Conservation (phyloP, 768 basidiomycete genomes). For the Pleurotus sapidus region DNA sequence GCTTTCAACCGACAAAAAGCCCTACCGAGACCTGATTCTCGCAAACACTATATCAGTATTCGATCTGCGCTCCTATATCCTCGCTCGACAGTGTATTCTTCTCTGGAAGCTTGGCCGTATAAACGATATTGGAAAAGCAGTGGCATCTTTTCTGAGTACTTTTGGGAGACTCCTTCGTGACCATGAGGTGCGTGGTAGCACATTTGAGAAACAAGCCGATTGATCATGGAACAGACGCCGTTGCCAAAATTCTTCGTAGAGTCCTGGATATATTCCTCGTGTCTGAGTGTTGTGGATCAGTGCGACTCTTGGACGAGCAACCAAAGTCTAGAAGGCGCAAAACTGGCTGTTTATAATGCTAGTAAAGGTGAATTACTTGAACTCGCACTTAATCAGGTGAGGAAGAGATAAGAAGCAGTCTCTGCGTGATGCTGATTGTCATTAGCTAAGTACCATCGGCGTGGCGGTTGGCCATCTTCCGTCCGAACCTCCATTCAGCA, state of each 20-base stretch:
- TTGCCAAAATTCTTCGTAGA: conserved; percentile 78
- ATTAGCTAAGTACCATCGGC: conserved; percentile 84
- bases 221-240: conserved; percentile 31
- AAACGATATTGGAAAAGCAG: conserved; percentile 69
- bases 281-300: conserved; percentile 77
- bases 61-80: conserved; percentile 89
- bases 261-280: conserved; percentile 91
- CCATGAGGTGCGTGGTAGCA: conserved; percentile 60
- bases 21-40: conserved; percentile 86
- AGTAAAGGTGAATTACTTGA: conserved; percentile 88
- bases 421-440: neutral
- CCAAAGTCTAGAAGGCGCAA: conserved; percentile 42
- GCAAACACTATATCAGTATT: conserved; percentile 90
- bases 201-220: conserved; percentile 1
- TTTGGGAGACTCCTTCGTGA: conserved; percentile 77
- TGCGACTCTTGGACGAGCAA: conserved; percentile 69
- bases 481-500: conserved; percentile 65
- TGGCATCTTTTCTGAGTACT: conserved; percentile 68
- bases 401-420: neutral
- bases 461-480: conserved; percentile 74
- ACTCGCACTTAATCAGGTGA: conserved; percentile 83
- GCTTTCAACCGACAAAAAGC: conserved; percentile 75
- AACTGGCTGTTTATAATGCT: conserved; percentile 57
- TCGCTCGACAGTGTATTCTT: conserved; percentile 80
- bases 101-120: conserved; percentile 67